Conservation (phyloP, 164 flowering plant species). For the Berberis thunbergii region DNA sequence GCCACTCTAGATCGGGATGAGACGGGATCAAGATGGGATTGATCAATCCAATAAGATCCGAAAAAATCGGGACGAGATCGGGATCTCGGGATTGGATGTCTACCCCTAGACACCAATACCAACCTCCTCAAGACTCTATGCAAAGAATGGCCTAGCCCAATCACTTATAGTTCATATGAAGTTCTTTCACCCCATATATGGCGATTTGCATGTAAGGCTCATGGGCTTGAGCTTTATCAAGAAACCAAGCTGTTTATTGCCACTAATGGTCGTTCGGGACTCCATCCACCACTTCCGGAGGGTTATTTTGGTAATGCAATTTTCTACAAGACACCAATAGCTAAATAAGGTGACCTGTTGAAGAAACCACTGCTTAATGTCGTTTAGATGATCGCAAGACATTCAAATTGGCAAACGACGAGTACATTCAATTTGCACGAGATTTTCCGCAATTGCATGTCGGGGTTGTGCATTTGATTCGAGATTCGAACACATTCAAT, state of each 20-base stretch:
- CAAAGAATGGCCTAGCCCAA: conserved; percentile 32
- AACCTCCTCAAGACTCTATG: conserved; percentile 41
- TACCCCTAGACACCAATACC: conserved; percentile 41
- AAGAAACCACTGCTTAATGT: neutral
- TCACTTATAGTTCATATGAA: conserved; percentile 48
- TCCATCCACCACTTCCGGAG: conserved; percentile 21
- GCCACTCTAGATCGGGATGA: no score
- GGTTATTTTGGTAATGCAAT: neutral
- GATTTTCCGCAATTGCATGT: neutral
- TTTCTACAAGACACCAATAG: conserved; percentile 1
- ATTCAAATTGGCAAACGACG: neutral
- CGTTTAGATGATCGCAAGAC: neutral
- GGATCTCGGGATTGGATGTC: no score
- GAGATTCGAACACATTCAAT: neutral
- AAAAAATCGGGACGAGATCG: no score
- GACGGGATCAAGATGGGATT: no score
- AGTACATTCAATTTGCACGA: neutral
- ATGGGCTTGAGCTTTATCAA: conserved; percentile 39
- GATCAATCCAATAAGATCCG: no score
- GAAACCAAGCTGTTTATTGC: conserved; percentile 50
- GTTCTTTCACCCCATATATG: no score
- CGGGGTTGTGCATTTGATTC: neutral
- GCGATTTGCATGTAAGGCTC: conserved; percentile 19
- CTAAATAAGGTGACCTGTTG: neutral
- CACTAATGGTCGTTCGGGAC: conserved; percentile 50